Percentiles rank a stretch among this genome's conserved stretches.
These are phyloP conservation scores for Lipomyces sp. DNA, from an alignment of 805 yeast genomes.

Conservation along the genomic window DNA sequence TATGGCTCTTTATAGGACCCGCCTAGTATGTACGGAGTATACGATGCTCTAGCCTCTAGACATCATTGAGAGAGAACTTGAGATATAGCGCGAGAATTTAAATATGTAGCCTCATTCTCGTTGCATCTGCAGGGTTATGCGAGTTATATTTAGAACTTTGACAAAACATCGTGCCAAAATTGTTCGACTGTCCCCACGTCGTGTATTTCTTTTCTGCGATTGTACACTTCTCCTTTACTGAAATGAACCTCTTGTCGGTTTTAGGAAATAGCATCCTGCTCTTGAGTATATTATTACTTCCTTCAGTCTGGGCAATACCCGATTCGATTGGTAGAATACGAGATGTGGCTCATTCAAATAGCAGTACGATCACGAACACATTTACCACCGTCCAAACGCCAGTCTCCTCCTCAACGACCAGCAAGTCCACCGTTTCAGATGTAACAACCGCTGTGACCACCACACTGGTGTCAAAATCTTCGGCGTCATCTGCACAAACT, in stretches of 20 bases:
- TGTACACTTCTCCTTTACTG: background rate
- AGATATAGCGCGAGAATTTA: background rate
- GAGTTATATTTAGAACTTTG: slow-evolving; percentile 1
- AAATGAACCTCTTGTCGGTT: background rate
- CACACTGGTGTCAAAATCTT: background rate
- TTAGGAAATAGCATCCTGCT: background rate
- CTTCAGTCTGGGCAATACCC: background rate
- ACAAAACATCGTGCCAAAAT: background rate
- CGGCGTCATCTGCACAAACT: background rate
- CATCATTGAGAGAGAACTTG: background rate
- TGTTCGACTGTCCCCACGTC: background rate
- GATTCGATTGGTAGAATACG: no score
- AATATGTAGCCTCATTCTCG: no score
- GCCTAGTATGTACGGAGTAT: no score
- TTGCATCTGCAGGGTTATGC: no score
- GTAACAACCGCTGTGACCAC: background rate
- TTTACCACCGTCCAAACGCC: background rate
- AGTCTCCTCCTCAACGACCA: background rate
- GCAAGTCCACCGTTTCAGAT: background rate
- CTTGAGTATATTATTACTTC: background rate
- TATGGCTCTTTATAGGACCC: no score
- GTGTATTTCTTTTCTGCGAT: background rate
- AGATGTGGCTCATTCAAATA: background rate
- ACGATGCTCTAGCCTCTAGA: background rate
- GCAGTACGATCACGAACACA: background rate